Conservation (phyloP, 2,329 filamentous ascomycete genomes). For the Mariannaea elegans region DNA sequence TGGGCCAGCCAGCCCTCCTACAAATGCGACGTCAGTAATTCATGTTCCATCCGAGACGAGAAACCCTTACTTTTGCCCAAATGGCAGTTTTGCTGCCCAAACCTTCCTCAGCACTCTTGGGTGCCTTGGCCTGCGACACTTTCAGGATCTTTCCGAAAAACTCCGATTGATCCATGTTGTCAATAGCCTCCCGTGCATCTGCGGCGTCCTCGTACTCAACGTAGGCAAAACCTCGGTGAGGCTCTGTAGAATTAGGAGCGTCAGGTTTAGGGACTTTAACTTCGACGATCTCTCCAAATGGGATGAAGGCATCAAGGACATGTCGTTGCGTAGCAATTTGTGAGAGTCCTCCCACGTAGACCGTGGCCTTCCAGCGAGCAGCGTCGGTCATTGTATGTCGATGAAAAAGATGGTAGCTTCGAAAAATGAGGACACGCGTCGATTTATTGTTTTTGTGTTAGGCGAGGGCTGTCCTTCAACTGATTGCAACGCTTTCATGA, state of each 20-base stretch:
- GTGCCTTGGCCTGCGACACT: constrained; percentile 89
- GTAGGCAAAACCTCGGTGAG: constrained; percentile 94
- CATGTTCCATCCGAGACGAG: background rate
- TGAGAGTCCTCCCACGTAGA: constrained; percentile 91
- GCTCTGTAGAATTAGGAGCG: constrained; percentile 77
- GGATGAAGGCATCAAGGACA: constrained; percentile 90
- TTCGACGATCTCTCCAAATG: constrained; percentile 95
- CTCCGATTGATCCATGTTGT: constrained; percentile 99
- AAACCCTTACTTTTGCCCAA: constrained; percentile 86
- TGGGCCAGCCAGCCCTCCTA: constrained; percentile 95
- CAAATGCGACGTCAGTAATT: constrained; percentile 13
- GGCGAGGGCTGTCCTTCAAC: constrained; percentile 10
- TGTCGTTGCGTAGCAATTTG: constrained; percentile 77
- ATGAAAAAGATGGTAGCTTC: background rate
- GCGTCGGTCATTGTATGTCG: constrained; percentile 75
- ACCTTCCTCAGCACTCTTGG: constrained; percentile 87
- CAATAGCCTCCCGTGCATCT: constrained; percentile 93
- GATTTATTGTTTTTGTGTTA: background rate
- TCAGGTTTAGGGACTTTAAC: constrained; percentile 91
- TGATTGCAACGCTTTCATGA: constrained; percentile 19
- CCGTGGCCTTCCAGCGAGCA: constrained; percentile 85
- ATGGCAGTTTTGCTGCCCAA: constrained; percentile 92
- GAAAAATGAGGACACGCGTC: background rate
- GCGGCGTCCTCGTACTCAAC: constrained; percentile 89
- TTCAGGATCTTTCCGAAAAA: constrained; percentile 92